Evolutionary conservation across 108 stramenopile genomes (phyloP).

Genomic region (Skeletonema costatum): DNA sequence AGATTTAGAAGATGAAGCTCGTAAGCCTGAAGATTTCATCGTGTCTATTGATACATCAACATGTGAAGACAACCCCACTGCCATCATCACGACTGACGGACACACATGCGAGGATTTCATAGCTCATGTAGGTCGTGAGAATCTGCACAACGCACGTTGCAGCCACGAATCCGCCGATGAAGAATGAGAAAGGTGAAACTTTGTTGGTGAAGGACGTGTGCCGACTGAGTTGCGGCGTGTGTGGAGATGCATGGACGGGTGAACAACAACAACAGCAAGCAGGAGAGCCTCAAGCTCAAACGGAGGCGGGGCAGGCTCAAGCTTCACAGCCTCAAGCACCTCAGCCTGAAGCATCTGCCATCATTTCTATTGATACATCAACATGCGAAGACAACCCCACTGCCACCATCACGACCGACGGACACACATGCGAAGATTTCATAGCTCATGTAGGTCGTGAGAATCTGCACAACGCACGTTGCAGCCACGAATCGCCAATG

Average conservation of each 20-base stretch:
- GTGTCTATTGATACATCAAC: background rate
- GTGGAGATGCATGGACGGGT: background rate
- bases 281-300: too few relatives aligned
- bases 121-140: background rate
- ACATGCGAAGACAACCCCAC: background rate
- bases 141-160: background rate
- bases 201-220: constrained; percentile 1
- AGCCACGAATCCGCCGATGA: background rate
- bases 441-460: background rate
- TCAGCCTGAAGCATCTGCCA: too few relatives aligned
- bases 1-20: too few relatives aligned
- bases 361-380: too few relatives aligned
- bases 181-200: background rate
- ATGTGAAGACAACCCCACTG: background rate
- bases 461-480: background rate
- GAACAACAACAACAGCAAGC: too few relatives aligned
- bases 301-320: too few relatives aligned
- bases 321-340: too few relatives aligned
- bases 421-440: background rate
- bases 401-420: background rate
- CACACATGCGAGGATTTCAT: background rate
- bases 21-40: too few relatives aligned
- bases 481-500: background rate
- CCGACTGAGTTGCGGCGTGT: background rate
- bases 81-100: background rate